Percentiles rank a stretch among this genome's conserved stretches.
These are phyloP conservation scores for Podospora appendiculata DNA, from an alignment of 495 filamentous ascomycete species.

Conservation along the genomic window DNA sequence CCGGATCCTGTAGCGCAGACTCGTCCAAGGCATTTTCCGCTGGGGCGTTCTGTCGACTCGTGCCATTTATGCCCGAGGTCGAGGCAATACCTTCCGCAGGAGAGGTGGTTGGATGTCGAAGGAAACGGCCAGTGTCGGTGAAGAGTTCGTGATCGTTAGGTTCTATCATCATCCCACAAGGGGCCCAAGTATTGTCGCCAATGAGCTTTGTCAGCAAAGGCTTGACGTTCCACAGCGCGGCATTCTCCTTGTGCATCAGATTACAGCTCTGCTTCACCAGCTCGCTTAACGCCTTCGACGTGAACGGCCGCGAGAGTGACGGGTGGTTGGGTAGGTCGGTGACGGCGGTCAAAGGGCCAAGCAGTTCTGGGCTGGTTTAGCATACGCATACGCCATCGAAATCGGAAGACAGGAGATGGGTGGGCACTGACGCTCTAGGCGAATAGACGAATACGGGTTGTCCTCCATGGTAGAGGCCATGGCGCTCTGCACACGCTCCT, in stretches of 20 bases:
- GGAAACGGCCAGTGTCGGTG: conserved; percentile 26
- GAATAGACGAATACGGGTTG: conserved; percentile 75
- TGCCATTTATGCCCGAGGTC: not conserved
- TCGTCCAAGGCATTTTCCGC: not conserved
- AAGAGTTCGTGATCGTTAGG: conserved; percentile 47
- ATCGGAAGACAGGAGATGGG: not conserved
- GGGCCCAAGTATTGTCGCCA: conserved; percentile 74
- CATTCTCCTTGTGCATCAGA: conserved; percentile 71
- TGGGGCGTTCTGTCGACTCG: not conserved
- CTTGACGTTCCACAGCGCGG: conserved; percentile 66
- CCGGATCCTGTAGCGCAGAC: not conserved
- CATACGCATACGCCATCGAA: not conserved
- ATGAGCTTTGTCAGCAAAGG: conserved; percentile 68
- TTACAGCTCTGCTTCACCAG: conserved; percentile 59
- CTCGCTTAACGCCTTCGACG: conserved; percentile 69
- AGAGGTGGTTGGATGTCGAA: conserved; percentile 5
- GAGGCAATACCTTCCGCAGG: not conserved
- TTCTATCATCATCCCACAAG: conserved; percentile 55
- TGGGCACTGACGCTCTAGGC: conserved; percentile 63
- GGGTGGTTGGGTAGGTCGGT: conserved; percentile 81
- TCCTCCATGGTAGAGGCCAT: conserved; percentile 64
- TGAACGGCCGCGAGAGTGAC: conserved; percentile 74
- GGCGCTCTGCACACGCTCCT: conserved; percentile 52
- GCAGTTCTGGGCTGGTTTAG: conserved; percentile 51
- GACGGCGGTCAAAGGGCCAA: conserved; percentile 79